These are phyloP conservation scores for Cucumis variabilis DNA, from an alignment of 331 rosid species.

Conservation along the genomic window DNA sequence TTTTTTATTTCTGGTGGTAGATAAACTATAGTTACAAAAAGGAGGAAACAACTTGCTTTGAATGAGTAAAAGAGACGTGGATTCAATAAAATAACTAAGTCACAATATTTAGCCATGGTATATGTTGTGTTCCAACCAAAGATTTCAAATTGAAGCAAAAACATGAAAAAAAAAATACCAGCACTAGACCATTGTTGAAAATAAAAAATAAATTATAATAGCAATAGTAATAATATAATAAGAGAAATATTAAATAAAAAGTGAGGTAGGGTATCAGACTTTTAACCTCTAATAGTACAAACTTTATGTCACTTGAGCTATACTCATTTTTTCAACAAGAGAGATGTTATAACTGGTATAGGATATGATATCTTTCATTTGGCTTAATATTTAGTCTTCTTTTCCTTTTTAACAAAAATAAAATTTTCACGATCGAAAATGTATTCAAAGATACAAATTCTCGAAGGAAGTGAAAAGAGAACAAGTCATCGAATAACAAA, in stretches of 20 bases:
- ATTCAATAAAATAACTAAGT: too few species aligned
- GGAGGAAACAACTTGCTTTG: background rate
- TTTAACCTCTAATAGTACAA: background rate
- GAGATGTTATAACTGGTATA: background rate
- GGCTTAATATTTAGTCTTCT: too few species aligned
- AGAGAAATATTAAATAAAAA: background rate
- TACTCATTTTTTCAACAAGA: background rate
- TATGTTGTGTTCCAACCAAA: background rate
- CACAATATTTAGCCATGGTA: background rate
- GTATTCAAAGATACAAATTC: background rate
- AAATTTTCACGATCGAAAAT: background rate
- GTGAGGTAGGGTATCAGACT: background rate
- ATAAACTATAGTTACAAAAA: background rate
- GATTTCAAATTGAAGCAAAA: background rate
- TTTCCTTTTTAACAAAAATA: background rate
- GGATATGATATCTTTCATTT: background rate
- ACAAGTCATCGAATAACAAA: background rate
- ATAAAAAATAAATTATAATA: background rate
- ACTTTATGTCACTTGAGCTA: background rate
- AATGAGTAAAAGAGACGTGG: background rate
- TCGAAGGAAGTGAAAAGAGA: background rate
- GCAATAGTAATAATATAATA: background rate
- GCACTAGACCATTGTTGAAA: background rate
- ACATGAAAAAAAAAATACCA: background rate
- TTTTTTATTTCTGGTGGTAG: background rate